A percentile compares a stretch with the other conserved stretches of the same genome.
phyloP scores from a whole-genome alignment of 192 early-diverging fungal genomes.

The Backusella psychrophila region DNA sequence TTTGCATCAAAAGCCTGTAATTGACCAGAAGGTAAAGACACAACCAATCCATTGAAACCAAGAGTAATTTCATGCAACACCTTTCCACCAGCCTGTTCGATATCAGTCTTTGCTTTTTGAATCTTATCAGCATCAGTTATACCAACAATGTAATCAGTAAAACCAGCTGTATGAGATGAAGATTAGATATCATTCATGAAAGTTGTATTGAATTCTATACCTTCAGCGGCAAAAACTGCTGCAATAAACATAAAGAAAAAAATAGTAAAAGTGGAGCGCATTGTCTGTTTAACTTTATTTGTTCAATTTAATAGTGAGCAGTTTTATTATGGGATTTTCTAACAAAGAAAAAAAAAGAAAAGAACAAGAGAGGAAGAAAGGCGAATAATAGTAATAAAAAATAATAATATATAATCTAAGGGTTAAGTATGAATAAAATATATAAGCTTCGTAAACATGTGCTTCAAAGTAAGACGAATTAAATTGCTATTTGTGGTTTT shows the following conservation, averaged over 20 bases:
- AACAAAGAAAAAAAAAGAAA: background rate
- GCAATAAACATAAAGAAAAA: background rate
- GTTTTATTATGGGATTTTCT: too few species aligned
- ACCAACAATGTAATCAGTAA: conserved; percentile 21
- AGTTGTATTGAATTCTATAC: background rate
- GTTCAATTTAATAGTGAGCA: background rate
- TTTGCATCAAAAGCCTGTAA: conserved; percentile 21
- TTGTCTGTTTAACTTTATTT: background rate
- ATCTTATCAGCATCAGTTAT: background rate
- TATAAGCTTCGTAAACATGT: background rate
- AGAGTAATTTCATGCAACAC: conserved; percentile 18
- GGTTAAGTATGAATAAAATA: background rate
- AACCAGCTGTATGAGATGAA: background rate
- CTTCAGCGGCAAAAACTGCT: background rate
- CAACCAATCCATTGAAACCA: conserved; percentile 22
- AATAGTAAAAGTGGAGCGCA: background rate
- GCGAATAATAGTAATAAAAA: background rate
- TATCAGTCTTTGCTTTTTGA: conserved; percentile 23
- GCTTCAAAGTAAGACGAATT: conserved; percentile 3
- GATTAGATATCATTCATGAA: background rate
- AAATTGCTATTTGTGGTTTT: background rate
- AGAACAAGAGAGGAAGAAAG: background rate
- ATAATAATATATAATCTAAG: background rate
- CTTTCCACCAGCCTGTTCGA: conserved; percentile 21
- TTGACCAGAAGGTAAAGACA: conserved; percentile 21